Base-by-base conservation (phyloP, 2,329 filamentous ascomycete genomes). In the Aureobasidium sp. region DNA sequence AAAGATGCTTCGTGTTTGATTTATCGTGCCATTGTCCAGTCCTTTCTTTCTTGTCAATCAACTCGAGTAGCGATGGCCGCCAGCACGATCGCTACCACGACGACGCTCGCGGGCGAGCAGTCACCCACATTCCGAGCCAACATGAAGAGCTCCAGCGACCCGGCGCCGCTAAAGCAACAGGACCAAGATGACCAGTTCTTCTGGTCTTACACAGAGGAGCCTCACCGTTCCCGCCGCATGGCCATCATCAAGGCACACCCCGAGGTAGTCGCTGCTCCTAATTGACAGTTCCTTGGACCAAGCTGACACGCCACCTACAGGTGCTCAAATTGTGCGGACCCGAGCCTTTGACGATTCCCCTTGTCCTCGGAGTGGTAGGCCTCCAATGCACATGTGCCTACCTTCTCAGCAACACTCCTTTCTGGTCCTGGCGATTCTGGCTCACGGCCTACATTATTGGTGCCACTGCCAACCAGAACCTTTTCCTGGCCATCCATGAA, bases 121-220 rank as follows among this genome's bases (percentile, higher is more conserved):
- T 47, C 61, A 14, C 34, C 61, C 34, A 60, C 49, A 45, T 49
- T 48, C 32, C 59, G 41, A n/a, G 42, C n/a, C 53, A 51, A 50
- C 48, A 48, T 27, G 37, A 64, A 44, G 71, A 73, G 47, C 53
- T 57, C 53, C 13, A 57, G 39, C 54, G 34, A 37, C 32, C 54
- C 54, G 34, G 44, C 37, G 21, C 45, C 57, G 16, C 4, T 7
- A 21, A 42, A 41, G 32, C 29, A 49, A 14, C 14, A 59, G 36
- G 32, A 32, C n/a, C 57, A 61, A 16, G 66, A 76, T 45, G 73
- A 86, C 65, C 82, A 86, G 74, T 97, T 97, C 81, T 96, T 96
- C 79, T 97, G 95, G 94, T 96, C 94, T 44, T 97, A 99, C 73
- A 97, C 94, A 10, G 94, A 99, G 75, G 94, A 99, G 77, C 94